phyloP scores from a whole-genome alignment of 768 basidiomycete genomes.

The Lanmaoa rubissima region DNA sequence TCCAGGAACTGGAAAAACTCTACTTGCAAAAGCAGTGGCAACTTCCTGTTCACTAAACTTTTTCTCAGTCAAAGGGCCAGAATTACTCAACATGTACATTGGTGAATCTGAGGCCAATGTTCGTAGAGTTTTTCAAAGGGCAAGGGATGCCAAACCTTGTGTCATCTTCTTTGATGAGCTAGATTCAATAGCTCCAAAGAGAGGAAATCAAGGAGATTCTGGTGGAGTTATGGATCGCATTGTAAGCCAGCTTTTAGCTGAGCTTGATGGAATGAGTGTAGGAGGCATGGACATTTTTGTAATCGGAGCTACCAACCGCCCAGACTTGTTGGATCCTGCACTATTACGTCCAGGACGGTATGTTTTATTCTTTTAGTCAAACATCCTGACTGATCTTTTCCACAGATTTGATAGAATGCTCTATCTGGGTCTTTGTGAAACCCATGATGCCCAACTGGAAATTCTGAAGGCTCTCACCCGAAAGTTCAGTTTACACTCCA shows the following conservation, averaged over 20 bases:
- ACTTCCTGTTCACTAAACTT: slow-evolving; percentile 95
- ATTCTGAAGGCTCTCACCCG: slow-evolving; percentile 89
- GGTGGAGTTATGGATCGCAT: slow-evolving; percentile 99
- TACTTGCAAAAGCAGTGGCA: slow-evolving; percentile 94
- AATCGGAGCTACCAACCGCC: slow-evolving; percentile 93
- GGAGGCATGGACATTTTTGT: slow-evolving; percentile 82
- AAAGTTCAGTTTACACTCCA: slow-evolving; percentile 81
- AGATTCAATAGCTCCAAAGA: slow-evolving; percentile 91
- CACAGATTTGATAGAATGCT: slow-evolving; percentile 93
- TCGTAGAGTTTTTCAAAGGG: slow-evolving; percentile 85
- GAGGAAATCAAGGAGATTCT: slow-evolving; percentile 93
- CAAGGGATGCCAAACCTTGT: slow-evolving; percentile 89
- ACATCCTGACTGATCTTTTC: background rate
- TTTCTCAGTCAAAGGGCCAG: slow-evolving; percentile 96
- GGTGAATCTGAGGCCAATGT: slow-evolving; percentile 99
- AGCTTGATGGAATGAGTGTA: slow-evolving; percentile 85
- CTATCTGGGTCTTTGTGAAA: slow-evolving; percentile 90
- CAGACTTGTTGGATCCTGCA: slow-evolving; percentile 88
- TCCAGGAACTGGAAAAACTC: slow-evolving; percentile 93
- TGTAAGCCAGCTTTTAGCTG: slow-evolving; percentile 90
- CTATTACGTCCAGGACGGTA: slow-evolving; percentile 85
- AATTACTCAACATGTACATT: slow-evolving; percentile 97
- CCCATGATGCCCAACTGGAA: slow-evolving; percentile 78
- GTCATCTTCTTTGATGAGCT: slow-evolving; percentile 97
- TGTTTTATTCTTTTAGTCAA: slow-evolving; percentile 14